Evolutionary conservation across 2,329 filamentous ascomycete species (phyloP), one percentile per base, ranked within the genome.

Genomic region (Lecanicillium sp.): DNA sequence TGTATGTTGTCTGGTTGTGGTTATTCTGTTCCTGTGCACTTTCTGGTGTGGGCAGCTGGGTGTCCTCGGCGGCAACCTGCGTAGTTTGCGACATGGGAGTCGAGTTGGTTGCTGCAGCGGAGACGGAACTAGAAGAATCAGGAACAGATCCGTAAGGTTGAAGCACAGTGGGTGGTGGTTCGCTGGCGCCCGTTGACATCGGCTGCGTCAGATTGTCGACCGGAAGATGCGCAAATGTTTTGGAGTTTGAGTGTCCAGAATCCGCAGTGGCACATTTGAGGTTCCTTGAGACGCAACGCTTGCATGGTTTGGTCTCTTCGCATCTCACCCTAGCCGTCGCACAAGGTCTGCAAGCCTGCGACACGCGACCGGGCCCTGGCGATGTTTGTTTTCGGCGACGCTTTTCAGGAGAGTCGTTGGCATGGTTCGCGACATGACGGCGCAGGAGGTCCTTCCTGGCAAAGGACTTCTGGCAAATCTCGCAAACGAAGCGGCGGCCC

Each of bases 291-390:
- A 69, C 63, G 53, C 75, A 78, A 24, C 75, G 68, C 15, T 69
- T 68, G 56, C 75, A 79, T 26, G 75, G 75, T 59, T 79, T 78
- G 19, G 64, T 57, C 49, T 79, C 75, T 51, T 77, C 74, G 51
- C 75, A 79, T 54, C 78, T 78, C 37, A 79, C 73, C 17, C 75
- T 66, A 10, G 75, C 74, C 15, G 67, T 59, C 3, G 75, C 74
- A 52, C 75, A 79, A 9, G 71, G 62, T 20, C 69, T 68, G 53
- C 75, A 79, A 12, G 75, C 75, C 53, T 77, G 73, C 9, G 70
- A 73, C 10, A 79, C 75, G 11, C 75, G 72, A 17, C 71, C 69
- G 2, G 70, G 65, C 14, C 65, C 69, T 3, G 71, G 69, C 1
- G 70, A 70, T 1, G 70, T 60, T 36, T 67, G 67, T 43, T 69